Base-by-base conservation (phyloP, 306 rosid species). In the Parietaria judaica region DNA sequence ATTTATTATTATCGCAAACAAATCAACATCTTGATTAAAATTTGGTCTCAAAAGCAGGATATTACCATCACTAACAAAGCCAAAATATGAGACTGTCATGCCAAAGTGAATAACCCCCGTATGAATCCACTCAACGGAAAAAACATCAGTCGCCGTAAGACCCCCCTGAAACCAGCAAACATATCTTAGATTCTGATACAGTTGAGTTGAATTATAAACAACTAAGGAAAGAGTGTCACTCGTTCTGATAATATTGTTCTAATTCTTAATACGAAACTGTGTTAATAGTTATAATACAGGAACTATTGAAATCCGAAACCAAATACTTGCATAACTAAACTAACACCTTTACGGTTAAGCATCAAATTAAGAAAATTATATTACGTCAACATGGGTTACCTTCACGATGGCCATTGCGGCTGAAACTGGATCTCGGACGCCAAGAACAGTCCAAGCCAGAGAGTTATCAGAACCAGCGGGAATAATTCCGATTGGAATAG, bases 401-500 rank as follows among this genome's bases (percentile, higher is more conserved):
- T 92, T 92, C 14, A 92, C 94, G 73, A 92, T 92, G 60, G 99
- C 88, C 84, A 92, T 88, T 68, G 99, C 99, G 36, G 99, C 99
- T 75, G 99, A 86, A 70, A 88, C 70, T 10, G 96, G 95, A 79
- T 92, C 99, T 76, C 94, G 74, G 64, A 92, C 99, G 46, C 99
- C 99, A 79, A 92, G 99, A 76, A 92, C 99, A 71, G 99, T 92
- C 96, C 99, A 88, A 76, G 89, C 94, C 68, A 92, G 66, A 45
- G 99, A 92, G 75, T 92, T 92, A 79, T 92, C 99, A 58, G 99
- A 92, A 65, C 99, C 99, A 66, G 99, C 99, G 2, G 99, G 99
- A 39, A 92, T 83, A 76, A 92, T 92, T 74, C 99, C 99, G 78
- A 92, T 92, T 36, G 99, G 96, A 67, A 92, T 86, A 53, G 96